Base-by-base conservation (phyloP, 345 rosid species). In the Acer saccharum region DNA sequence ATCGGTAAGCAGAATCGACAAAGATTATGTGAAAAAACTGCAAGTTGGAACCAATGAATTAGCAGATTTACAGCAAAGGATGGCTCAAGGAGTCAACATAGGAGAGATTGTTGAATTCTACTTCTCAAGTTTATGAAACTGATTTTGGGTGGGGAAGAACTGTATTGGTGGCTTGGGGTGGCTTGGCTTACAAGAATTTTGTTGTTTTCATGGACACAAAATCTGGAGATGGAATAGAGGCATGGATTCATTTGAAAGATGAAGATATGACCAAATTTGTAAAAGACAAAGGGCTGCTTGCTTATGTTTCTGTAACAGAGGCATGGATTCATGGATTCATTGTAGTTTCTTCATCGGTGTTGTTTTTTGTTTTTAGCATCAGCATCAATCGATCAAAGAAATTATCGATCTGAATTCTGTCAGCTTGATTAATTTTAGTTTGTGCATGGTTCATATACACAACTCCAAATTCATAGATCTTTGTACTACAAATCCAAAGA, bases 131-230 rank as follows among this genome's bases (percentile, higher is more conserved):
- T 44, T 77, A 76, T 61, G 89, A 78, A 27, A 79, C 82, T 13
- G 86, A 86, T 58, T 82, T 86, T 10, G 86, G 84, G 62, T 82
- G 84, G 87, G 86, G 86, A 2, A 80, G 54, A 48, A 87, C 89
- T 0, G 62, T 44, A 32, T 86, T 81, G 88, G 67, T 76, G 67
- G 73, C 79, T 6, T 43, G 10, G 46, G 78, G 7, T 61, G 74
- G 27, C 17, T 79, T 66, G 68, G 80, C 7, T 82, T 70, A 32
- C 72, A 74, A 75, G 65, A 74, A 86, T 20, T 18, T 83, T 27
- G 76, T 68, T 72, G 43, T 39, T 50, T 81, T 83, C 70, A 58
- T 54, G 29, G 85, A 86, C 55, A 80, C 74, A 18, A 79, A 79
- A 46, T 32, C 41, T 1, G 85, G 80, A 14, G 78, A 79, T 52